Base-by-base conservation (phyloP, 495 filamentous ascomycete genomes). In the Tuber microsphaerosporum region DNA sequence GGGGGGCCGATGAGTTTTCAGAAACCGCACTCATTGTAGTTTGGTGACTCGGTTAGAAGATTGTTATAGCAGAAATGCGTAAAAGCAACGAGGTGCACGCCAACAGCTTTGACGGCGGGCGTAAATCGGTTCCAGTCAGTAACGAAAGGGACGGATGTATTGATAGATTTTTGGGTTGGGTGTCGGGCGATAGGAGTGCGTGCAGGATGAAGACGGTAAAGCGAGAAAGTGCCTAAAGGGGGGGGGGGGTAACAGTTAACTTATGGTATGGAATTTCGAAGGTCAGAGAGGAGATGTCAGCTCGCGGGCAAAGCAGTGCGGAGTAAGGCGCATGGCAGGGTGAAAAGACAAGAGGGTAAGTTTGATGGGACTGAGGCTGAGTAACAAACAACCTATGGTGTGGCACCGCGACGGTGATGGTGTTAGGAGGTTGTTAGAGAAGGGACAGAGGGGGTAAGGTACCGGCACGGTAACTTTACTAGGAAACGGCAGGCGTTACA, bases 21-120 rank as follows among this genome's bases (percentile, higher is more conserved):
- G 76, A 79, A 31, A 79, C 45, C 45, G 77, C 71, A 37, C 45
- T 79, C 77, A 79, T 79, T 79, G 75, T 75, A 70, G 76, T 72
- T 70, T 73, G 78, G 79, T 75, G 20, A 12, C 73, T 79, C 77
- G 76, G 77, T 79, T 79, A 65, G 56, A 17, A 14, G n/a, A 65
- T 65, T 16, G 56, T 31, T 65, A 65, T 31, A 12, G 26, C 51
- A 31, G 48, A 61, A 61, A 61, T 61, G 7, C 4, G 45, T 31
- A 14, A 26, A 26, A 61, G 51, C 51, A 19, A 61, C 48, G 22
- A 14, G 12, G n/a, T n/a, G 48, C 48, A 56, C 2, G 22, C 26
- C 22, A 14, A 61, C 26, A 61, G 9, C 56, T 31, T 6, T 1
- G 56, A 31, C 14, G n/a, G 51, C 44, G 9, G 51, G 12, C 26